phyloP scores from a whole-genome alignment of 495 filamentous ascomycete genomes.

The Choiromyces venosus region DNA sequence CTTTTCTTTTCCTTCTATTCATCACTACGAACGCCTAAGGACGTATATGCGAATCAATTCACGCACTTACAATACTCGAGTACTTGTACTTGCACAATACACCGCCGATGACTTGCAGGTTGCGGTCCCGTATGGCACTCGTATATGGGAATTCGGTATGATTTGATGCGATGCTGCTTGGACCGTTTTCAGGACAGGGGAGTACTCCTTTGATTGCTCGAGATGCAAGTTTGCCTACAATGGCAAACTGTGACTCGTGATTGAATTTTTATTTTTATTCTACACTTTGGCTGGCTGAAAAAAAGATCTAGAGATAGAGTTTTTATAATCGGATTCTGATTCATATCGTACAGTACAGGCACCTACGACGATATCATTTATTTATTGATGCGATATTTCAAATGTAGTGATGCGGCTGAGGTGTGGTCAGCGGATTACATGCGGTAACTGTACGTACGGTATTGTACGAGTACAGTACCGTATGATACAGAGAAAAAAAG shows the following conservation, averaged over 20 bases:
- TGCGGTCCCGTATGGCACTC: not conserved
- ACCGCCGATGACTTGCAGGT: not conserved
- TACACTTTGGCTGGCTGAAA: not conserved
- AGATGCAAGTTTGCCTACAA: not conserved
- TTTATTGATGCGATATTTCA: not conserved
- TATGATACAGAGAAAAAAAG: too few species aligned
- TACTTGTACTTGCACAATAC: not conserved
- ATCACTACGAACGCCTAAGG: too few species aligned
- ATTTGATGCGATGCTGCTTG: not conserved
- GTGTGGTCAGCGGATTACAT: not conserved
- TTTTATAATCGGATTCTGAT: not conserved
- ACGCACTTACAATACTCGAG: not conserved
- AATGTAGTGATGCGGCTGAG: not conserved
- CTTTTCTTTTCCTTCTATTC: not conserved
- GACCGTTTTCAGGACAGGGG: not conserved
- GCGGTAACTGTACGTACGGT: too few species aligned
- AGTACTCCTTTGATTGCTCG: not conserved
- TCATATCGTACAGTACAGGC: not conserved
- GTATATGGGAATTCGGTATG: not conserved
- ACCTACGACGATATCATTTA: not conserved
- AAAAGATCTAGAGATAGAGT: not conserved
- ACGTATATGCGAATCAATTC: too few species aligned
- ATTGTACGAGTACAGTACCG: too few species aligned
- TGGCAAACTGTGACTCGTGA: not conserved
- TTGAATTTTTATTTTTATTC: not conserved